These are phyloP conservation scores for Lobosporangium transversale DNA, from an alignment of 192 early-diverging fungal genomes.

Conservation along the genomic window DNA sequence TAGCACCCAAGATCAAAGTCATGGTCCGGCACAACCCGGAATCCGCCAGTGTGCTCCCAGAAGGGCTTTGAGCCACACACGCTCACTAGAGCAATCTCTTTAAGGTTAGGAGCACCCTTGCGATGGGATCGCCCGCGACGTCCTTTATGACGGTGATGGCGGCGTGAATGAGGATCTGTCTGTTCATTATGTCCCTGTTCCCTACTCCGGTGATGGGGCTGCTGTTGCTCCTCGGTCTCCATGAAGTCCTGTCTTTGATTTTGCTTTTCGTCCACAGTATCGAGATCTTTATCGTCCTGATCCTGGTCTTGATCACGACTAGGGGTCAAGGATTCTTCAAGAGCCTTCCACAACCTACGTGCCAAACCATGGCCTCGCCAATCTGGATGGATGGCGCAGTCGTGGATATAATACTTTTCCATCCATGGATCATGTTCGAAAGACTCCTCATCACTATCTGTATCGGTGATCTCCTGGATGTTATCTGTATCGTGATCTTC, in stretches of 20 bases:
- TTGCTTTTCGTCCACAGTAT: constrained; percentile 28
- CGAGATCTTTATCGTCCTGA: constrained; percentile 3
- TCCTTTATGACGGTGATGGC: not conserved
- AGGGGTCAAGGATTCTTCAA: constrained; percentile 31
- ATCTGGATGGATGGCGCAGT: constrained; percentile 44
- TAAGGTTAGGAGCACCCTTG: constrained; percentile 33
- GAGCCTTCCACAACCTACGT: constrained; percentile 37
- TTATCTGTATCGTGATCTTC: not conserved
- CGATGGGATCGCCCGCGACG: not conserved
- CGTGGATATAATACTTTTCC: constrained; percentile 49
- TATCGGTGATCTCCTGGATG: not conserved
- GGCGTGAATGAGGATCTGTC: constrained; percentile 2
- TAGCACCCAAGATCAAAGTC: constrained; percentile 35
- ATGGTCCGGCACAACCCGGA: constrained; percentile 30
- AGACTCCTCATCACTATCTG: constrained; percentile 1
- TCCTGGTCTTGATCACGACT: not conserved
- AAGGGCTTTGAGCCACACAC: constrained; percentile 38
- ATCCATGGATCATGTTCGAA: constrained; percentile 36
- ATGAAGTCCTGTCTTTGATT: not conserved
- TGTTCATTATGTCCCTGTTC: not conserved
- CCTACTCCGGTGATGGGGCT: not conserved
- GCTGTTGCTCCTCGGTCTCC: not conserved
- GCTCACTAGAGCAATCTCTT: constrained; percentile 44
- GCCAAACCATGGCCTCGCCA: constrained; percentile 34
- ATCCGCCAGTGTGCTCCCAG: constrained; percentile 32